These are phyloP conservation scores for Pythium grandisporangium DNA, from an alignment of 352 stramenopile species.

Conservation along the genomic window DNA sequence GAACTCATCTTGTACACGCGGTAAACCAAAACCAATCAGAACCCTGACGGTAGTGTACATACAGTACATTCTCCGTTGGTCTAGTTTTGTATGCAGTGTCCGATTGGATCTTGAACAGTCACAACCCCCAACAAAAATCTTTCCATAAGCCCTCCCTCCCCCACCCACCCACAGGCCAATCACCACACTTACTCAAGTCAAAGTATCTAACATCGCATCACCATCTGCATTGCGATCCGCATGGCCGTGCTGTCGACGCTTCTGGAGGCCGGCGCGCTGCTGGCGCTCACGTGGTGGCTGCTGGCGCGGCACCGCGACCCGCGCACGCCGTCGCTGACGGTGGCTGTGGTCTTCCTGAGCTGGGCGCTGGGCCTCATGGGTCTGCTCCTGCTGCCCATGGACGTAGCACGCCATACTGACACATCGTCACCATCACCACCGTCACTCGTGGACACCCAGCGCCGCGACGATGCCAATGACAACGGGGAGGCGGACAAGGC, in stretches of 20 bases:
- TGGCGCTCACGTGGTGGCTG: slow-evolving; percentile 54
- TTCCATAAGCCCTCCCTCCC: too few species aligned
- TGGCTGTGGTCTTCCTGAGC: slow-evolving; percentile 38
- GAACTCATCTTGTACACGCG: too few species aligned
- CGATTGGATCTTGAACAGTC: too few species aligned
- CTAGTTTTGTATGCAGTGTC: too few species aligned
- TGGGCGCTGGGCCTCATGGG: slow-evolving; percentile 56
- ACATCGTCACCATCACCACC: background rate
- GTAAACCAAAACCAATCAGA: too few species aligned
- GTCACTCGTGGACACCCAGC: background rate
- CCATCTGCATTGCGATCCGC: too few species aligned
- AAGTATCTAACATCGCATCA: too few species aligned
- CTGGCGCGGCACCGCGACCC: slow-evolving; percentile 47
- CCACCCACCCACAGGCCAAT: too few species aligned
- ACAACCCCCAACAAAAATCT: too few species aligned
- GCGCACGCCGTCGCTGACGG: slow-evolving; percentile 21
- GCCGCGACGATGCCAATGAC: background rate
- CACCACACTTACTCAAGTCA: too few species aligned
- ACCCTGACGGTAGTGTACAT: too few species aligned
- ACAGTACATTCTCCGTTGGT: too few species aligned
- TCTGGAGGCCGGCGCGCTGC: slow-evolving; percentile 26
- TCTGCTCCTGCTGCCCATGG: slow-evolving; percentile 49
- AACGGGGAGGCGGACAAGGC: background rate
- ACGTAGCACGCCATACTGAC: slow-evolving; percentile 30
- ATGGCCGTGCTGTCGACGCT: slow-evolving; percentile 38